Evolutionary conservation across 225 moss, liverwort and hornwort species (phyloP).

Genomic region (Physcomitrellopsis africana): DNA sequence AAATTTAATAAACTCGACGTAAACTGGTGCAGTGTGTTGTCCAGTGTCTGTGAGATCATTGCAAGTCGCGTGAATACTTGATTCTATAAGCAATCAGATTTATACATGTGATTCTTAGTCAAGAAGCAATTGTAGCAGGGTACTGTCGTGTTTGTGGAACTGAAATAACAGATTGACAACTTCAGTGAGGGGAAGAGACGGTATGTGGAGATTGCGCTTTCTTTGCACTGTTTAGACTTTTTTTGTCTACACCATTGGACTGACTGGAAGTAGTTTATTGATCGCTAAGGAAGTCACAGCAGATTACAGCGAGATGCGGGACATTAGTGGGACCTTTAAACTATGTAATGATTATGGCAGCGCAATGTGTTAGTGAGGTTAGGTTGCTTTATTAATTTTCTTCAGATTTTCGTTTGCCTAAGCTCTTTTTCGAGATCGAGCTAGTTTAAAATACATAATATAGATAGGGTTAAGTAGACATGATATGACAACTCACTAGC

Average conservation of each 20-base stretch:
- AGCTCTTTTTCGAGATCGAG: no score
- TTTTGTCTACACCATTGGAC: constrained; percentile 7
- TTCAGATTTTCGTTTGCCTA: no score
- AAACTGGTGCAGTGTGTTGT: constrained; percentile 1
- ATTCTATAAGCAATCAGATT: neutral
- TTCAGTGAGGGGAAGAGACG: constrained; percentile 12
- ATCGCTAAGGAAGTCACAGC: constrained; percentile 1
- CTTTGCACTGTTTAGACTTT: constrained; percentile 18
- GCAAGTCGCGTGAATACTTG: constrained; percentile 16
- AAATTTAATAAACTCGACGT: constrained; percentile 1
- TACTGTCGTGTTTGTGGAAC: constrained; percentile 18
- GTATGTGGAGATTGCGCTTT: neutral
- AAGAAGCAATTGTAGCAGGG: neutral
- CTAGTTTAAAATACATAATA: no score
- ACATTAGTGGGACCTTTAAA: no score
- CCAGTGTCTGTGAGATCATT: neutral
- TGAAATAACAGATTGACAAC: constrained; percentile 17
- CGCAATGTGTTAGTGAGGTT: no score
- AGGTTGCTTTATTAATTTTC: no score
- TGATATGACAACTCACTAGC: no score
- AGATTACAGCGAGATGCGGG: no score
- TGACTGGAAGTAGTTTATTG: constrained; percentile 23
- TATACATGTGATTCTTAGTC: no score
- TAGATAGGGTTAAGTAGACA: no score
- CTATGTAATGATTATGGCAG: no score